Base-by-base conservation (phyloP, 306 rosid species). In the Nissolia schottii region DNA sequence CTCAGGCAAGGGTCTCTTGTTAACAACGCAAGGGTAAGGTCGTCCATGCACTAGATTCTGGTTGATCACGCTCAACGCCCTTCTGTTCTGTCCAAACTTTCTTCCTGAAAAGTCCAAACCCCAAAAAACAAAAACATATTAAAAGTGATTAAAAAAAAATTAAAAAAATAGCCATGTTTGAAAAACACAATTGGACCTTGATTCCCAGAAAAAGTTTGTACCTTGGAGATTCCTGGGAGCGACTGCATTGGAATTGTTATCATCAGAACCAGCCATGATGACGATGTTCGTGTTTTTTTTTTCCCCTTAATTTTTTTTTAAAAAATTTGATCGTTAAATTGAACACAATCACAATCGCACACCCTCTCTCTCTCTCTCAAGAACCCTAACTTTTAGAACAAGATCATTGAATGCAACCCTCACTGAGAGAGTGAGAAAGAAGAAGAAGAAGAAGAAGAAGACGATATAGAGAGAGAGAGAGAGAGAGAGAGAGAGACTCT, bases 21-120 rank as follows among this genome's bases (percentile, higher is more conserved):
- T 82, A 67, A 89, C 89, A 54, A 89, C 92, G 67, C 91, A 81
- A 62, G 87, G 81, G 62, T 84, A 89, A 2, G 71, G 69, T 72
- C 85, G 86, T 76, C 66, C 68, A 28, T 73, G 82, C 50, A 63
- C 64, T 60, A 86, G 78, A 69, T 59, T 84, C 73, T 80, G 88
- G 62, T 87, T 82, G 69, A 84, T 78, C 15, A 46, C 85, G 37
- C 87, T 83, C 53, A 90, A 75, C 7, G 83, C 93, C 38, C 96
- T 86, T 68, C 96, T 85, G 61, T 81, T 82, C 35, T 79, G 81
- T 68, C 77, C 81, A 57, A 75, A 70, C 40, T 81, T 85, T 45
- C 82, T 65, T 70, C 75, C 86, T 80, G n/a, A 67, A 66, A 62
- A 62, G 5, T 38, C 18, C 53, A 50, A 43, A n/a, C 7, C 1